A percentile compares a stretch with the other conserved stretches of the same genome.
Conservation (phyloP, 2,329 filamentous ascomycete genomes). For the Lecanosticta acicola region DNA sequence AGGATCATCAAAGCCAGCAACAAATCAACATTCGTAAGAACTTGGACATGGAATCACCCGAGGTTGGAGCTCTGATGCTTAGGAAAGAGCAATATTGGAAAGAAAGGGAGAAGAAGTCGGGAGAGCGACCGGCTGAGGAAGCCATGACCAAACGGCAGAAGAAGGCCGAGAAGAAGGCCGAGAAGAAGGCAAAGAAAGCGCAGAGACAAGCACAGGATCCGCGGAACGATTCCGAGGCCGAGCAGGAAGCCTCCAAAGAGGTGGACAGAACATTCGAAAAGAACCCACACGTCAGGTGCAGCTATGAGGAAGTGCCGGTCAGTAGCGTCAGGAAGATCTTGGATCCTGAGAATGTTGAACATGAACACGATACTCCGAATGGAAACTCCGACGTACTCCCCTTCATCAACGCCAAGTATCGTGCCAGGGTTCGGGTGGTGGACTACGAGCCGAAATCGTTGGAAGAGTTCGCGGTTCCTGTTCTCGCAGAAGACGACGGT, state of each 20-base stretch:
- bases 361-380: constrained; percentile 38
- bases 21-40: constrained; percentile 49
- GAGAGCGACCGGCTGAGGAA: constrained; percentile 3
- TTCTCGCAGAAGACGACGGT: constrained; percentile 23
- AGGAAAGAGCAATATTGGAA: constrained; percentile 59
- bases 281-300: constrained; percentile 36
- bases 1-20: constrained; percentile 48
- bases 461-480: constrained; percentile 60
- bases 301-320: constrained; percentile 38
- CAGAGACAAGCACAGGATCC: too few relatives aligned
- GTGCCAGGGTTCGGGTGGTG: constrained; percentile 66
- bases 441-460: constrained; percentile 70
- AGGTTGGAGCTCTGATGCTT: constrained; percentile 53
- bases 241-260: background rate
- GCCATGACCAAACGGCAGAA: constrained; percentile 6
- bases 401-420: constrained; percentile 59
- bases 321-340: constrained; percentile 46
- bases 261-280: constrained; percentile 6
- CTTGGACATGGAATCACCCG: constrained; percentile 26
- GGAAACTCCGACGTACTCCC: constrained; percentile 21
- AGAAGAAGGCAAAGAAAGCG: constrained; percentile 36
- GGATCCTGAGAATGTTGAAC: constrained; percentile 40
- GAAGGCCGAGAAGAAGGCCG: constrained; percentile 35
- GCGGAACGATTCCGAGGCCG: too few relatives aligned
- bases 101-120: constrained; percentile 30